Evolutionary conservation across 2,329 filamentous ascomycete species (phyloP), one percentile per base, ranked within the genome.

Genomic region (Metarhizium anisopliae): DNA sequence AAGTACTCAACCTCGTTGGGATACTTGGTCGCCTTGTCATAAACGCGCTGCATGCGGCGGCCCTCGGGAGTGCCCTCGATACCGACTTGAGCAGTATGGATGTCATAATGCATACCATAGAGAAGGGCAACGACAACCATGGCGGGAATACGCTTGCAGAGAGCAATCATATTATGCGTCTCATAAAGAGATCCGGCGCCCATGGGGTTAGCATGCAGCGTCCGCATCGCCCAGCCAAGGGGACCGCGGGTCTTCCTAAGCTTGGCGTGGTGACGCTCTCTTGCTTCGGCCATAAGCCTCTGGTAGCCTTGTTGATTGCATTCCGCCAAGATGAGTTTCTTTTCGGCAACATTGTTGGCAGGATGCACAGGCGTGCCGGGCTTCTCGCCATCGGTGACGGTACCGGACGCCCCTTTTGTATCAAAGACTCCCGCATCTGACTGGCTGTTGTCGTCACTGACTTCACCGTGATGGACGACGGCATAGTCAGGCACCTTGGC

Each of bases 141-240:
- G 52, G 89, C 87, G 0, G 89, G 89, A 8, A 92, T 66, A 25
- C 88, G 86, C 71, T 82, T 86, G 58, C 76, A 32, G 25, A 85
- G 58, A 52, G 79, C 79, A 66, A 78, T 79, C 59, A 91, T 73
- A 77, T 93, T 93, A 72, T 84, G 75, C 20, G 78, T 63, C 72
- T 93, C 89, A 73, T 93, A 90, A 60, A 92, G 79, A 64, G 85
- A 77, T 53, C 89, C 89, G 18, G 83, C 69, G 18, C 86, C 86
- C 72, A 90, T 81, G 51, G 83, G 86, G 75, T 91, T 88, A 64
- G 87, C 77, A 66, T 83, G 86, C 20, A 92, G 83, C 52, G 77
- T 82, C 62, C 89, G 86, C 85, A 93, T 89, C 42, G 86, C 89
- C 89, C 89, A 92, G 63, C 84, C 89, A n/a, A 93, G 77, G 52